Conservation (phyloP, 208 protist genomes). For the Wallacemonas sp. region DNA sequence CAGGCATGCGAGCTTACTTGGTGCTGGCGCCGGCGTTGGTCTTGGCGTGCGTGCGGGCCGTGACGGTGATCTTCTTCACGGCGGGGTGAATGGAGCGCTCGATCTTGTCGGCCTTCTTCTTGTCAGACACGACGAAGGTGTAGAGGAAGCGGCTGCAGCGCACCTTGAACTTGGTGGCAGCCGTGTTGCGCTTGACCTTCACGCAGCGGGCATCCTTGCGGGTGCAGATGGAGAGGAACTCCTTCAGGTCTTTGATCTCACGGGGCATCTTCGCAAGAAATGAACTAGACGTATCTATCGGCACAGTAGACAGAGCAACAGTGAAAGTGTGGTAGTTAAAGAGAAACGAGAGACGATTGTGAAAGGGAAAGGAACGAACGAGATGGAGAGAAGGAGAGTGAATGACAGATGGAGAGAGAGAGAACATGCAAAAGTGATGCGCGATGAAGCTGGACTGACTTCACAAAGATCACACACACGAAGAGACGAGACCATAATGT, state of each 20-base stretch:
- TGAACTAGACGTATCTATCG: conserved; percentile 11
- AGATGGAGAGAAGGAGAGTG: no score
- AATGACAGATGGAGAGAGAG: no score
- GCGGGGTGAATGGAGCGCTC: conserved; percentile 89
- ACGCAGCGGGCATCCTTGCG: conserved; percentile 92
- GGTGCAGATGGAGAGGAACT: conserved; percentile 93
- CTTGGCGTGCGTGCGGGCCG: conserved; percentile 80
- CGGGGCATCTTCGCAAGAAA: conserved; percentile 67
- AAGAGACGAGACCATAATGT: no score
- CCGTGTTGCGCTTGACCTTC: conserved; percentile 93
- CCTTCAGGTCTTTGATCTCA: conserved; percentile 93
- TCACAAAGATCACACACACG: no score
- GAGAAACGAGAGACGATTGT: no score
- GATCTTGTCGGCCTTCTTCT: conserved; percentile 93
- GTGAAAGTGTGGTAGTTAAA: no score
- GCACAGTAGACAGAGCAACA: no score
- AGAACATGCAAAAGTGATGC: no score
- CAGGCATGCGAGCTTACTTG: conserved; percentile 41
- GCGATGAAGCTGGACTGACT: no score
- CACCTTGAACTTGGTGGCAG: conserved; percentile 92
- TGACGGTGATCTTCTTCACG: conserved; percentile 91
- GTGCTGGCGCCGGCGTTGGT: conserved; percentile 74
- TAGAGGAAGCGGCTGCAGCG: conserved; percentile 93
- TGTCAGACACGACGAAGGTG: conserved; percentile 90
- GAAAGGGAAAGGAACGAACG: no score